phyloP scores from a whole-genome alignment of 2,329 filamentous ascomycete genomes.

The Cadophora malorum region DNA sequence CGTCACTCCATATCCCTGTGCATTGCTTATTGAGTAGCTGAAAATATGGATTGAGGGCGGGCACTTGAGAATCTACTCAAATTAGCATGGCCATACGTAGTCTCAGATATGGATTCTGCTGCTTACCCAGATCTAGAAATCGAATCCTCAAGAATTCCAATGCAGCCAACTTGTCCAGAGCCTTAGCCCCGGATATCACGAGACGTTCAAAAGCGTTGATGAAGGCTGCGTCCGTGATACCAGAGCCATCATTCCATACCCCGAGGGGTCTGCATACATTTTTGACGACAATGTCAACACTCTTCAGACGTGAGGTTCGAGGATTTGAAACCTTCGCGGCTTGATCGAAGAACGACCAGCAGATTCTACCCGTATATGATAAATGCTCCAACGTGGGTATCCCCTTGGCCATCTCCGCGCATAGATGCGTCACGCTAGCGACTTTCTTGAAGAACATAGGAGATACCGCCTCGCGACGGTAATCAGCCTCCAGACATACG shows the following conservation, averaged over 20 bases:
- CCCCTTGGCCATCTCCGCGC: conserved; percentile 65
- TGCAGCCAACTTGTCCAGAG: conserved; percentile 63
- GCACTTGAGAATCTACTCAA: conserved; percentile 68
- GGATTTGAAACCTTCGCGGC: conserved; percentile 58
- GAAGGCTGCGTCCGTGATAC: conserved; percentile 75
- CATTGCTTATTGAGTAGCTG: conserved; percentile 65
- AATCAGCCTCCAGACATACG: conserved; percentile 75
- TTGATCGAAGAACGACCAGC: conserved; percentile 69
- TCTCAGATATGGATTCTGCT: neutral
- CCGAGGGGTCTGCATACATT: conserved; percentile 68
- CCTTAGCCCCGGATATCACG: conserved; percentile 67
- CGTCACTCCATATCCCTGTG: conserved; percentile 75
- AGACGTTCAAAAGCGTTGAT: conserved; percentile 74
- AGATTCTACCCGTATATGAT: conserved; percentile 75
- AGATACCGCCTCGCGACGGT: conserved; percentile 66
- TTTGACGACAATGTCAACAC: conserved; percentile 75
- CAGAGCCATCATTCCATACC: conserved; percentile 67
- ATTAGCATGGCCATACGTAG: conserved; percentile 24
- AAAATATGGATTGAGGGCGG: conserved; percentile 76
- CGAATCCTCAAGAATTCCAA: conserved; percentile 72
- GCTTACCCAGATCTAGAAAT: conserved; percentile 73
- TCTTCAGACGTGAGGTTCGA: conserved; percentile 59
- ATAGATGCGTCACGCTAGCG: conserved; percentile 65
- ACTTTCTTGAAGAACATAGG: conserved; percentile 68
- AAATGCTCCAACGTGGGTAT: conserved; percentile 70